Conservation (phyloP, 495 filamentous ascomycete species). For the Rhypophila decipiens region DNA sequence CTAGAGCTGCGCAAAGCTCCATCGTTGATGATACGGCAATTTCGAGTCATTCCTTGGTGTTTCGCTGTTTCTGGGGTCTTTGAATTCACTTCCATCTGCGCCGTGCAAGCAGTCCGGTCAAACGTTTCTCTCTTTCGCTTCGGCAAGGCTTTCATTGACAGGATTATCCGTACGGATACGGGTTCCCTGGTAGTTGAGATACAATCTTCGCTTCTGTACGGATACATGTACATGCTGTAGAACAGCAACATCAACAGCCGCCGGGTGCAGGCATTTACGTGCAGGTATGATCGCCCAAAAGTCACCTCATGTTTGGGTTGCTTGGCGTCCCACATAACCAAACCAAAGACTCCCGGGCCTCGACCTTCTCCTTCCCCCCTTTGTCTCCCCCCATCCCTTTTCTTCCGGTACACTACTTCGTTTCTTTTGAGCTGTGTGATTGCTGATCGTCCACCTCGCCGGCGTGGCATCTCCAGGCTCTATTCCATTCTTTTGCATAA, state of each 20-base stretch:
- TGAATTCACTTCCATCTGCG: not conserved
- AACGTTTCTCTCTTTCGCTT: too few relatives aligned
- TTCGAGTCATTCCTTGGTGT: too few relatives aligned
- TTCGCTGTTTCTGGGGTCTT: not conserved
- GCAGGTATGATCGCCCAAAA: constrained; percentile 45
- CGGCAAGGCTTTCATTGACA: too few relatives aligned
- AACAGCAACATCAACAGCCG: constrained; percentile 21
- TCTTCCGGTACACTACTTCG: constrained; percentile 27
- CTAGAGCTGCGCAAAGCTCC: too few relatives aligned
- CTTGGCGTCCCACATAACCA: constrained; percentile 40
- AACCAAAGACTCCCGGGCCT: constrained; percentile 29
- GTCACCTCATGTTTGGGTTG: constrained; percentile 38
- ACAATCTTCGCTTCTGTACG: constrained; percentile 3
- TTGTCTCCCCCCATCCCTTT: constrained; percentile 21
- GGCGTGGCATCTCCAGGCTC: constrained; percentile 37
- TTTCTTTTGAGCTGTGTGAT: constrained; percentile 29
- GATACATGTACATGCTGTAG: constrained; percentile 4
- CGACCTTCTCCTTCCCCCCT: constrained; percentile 29
- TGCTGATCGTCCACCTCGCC: constrained; percentile 37
- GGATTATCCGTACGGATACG: too few relatives aligned
- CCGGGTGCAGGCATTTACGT: constrained; percentile 43
- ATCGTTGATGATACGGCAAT: too few relatives aligned
- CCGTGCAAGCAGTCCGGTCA: too few relatives aligned
- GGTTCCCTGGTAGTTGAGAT: not conserved
- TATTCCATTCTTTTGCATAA: constrained; percentile 33